A percentile compares a stretch with the other conserved stretches of the same genome.
Conservation (phyloP, 2,329 filamentous ascomycete species). For the Alternaria rosae region DNA sequence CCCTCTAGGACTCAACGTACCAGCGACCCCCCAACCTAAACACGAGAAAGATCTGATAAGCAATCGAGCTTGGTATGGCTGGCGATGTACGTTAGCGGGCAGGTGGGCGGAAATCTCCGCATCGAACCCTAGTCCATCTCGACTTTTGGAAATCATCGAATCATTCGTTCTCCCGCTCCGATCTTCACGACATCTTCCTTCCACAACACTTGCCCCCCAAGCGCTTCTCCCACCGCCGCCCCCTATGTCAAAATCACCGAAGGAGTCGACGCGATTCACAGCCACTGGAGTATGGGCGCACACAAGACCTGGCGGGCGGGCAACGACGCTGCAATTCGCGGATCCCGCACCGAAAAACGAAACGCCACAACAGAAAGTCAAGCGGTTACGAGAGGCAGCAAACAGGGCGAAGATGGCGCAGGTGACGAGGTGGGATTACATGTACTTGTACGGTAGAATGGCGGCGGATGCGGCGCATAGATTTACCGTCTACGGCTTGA, state of each 20-base stretch:
- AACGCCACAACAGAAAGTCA: constrained; percentile 63
- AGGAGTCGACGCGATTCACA: constrained; percentile 82
- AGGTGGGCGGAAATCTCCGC: constrained; percentile 39
- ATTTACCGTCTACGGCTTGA: constrained; percentile 65
- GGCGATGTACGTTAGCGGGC: constrained; percentile 18
- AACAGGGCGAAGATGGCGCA: constrained; percentile 57
- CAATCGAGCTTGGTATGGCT: neutral
- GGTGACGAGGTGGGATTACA: constrained; percentile 61
- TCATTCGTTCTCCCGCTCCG: constrained; percentile 38
- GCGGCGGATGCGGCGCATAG: constrained; percentile 68
- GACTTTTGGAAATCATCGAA: constrained; percentile 45
- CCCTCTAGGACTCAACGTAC: neutral
- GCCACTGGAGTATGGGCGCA: constrained; percentile 73
- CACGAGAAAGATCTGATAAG: neutral
- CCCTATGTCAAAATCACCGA: constrained; percentile 70
- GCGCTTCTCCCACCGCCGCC: constrained; percentile 6
- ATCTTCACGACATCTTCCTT: constrained; percentile 18
- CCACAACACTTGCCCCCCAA: constrained; percentile 9
- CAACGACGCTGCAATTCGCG: constrained; percentile 51
- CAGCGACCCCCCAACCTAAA: neutral
- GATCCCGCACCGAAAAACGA: constrained; percentile 56
- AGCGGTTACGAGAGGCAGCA: constrained; percentile 59
- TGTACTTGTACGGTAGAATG: constrained; percentile 47
- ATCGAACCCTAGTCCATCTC: constrained; percentile 30
- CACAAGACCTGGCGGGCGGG: constrained; percentile 62